Evolutionary conservation across 352 stramenopile genomes (phyloP).

Genomic region (Phytophthora foliorum): DNA sequence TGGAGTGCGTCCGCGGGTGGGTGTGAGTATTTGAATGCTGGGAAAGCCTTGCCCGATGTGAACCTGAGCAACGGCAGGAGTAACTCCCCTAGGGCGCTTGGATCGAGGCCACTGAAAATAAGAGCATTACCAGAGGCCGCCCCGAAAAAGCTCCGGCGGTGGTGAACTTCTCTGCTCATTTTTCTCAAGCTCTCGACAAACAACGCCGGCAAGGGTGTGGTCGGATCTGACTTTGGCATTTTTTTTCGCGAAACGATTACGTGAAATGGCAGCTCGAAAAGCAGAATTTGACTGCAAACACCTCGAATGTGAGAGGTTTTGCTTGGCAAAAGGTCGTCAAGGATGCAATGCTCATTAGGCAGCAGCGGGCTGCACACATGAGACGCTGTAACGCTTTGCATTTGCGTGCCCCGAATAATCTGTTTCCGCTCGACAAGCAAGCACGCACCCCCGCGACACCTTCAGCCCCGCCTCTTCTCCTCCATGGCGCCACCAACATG

Average conservation of each 20-base stretch:
- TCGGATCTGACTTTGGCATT: slow-evolving; percentile 4
- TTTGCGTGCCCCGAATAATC: slow-evolving; percentile 39
- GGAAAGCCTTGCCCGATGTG: slow-evolving; percentile 11
- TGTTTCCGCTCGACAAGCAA: slow-evolving; percentile 25
- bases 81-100: slow-evolving; percentile 25
- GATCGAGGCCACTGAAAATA: slow-evolving; percentile 24
- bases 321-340: slow-evolving; percentile 4
- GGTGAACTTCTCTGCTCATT: slow-evolving; percentile 22
- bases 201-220: not conserved
- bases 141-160: slow-evolving; percentile 30
- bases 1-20: slow-evolving; percentile 21
- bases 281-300: not conserved
- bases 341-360: slow-evolving; percentile 4
- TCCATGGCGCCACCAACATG: slow-evolving; percentile 1
- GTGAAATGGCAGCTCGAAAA: slow-evolving; percentile 1
- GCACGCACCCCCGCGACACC: slow-evolving; percentile 10
- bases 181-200: slow-evolving; percentile 9
- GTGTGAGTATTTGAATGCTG: slow-evolving; percentile 43
- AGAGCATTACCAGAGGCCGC: slow-evolving; percentile 18
- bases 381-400: slow-evolving; percentile 24
- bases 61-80: slow-evolving; percentile 26
- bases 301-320: slow-evolving; percentile 6
- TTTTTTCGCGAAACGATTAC: slow-evolving; percentile 19
- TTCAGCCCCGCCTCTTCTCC: slow-evolving; percentile 24
- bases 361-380: not conserved